Conservation (phyloP, 306 rosid species). For the Chamaecrista fasciculata region DNA sequence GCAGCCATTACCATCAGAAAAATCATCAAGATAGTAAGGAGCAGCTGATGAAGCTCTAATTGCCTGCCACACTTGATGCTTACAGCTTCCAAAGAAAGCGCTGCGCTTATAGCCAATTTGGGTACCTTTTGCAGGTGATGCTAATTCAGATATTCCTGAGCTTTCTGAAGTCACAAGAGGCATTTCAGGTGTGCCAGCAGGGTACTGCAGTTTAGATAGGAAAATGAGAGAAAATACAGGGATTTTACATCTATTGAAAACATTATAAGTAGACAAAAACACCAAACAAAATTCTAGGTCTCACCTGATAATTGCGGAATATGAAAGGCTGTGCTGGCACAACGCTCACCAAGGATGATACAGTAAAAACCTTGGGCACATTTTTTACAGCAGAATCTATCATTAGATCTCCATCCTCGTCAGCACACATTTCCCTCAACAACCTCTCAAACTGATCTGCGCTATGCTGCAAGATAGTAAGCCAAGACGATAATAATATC, state of each 20-base stretch:
- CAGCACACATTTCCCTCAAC: constrained; percentile 93
- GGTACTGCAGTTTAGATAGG: constrained; percentile 57
- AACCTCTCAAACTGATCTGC: constrained; percentile 95
- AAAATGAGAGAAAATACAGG: constrained; percentile 15
- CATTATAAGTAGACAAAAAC: neutral
- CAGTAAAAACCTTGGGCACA: constrained; percentile 91
- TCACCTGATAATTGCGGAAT: constrained; percentile 97
- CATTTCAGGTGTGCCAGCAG: constrained; percentile 88
- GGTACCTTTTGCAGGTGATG: constrained; percentile 56
- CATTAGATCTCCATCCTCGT: constrained; percentile 94
- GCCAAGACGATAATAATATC: constrained; percentile 39
- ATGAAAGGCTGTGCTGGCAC: constrained; percentile 96
- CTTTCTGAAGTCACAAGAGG: constrained; percentile 67
- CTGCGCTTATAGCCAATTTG: constrained; percentile 73
- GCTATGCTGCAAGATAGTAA: constrained; percentile 88
- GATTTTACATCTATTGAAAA: constrained; percentile 14
- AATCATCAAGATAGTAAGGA: constrained; percentile 98
- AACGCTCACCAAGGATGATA: constrained; percentile 94
- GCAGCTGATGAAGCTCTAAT: constrained; percentile 99
- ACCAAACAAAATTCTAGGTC: constrained; percentile 17
- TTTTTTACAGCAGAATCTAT: constrained; percentile 94
- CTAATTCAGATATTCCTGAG: constrained; percentile 58
- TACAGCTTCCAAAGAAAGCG: constrained; percentile 99
- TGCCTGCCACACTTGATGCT: constrained; percentile 96
- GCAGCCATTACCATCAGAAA: constrained; percentile 73